A percentile compares a stretch with the other conserved stretches of the same genome.
These are phyloP conservation scores for Otatea glauca DNA, from an alignment of 176 grass and related monocot species.

Conservation along the genomic window DNA sequence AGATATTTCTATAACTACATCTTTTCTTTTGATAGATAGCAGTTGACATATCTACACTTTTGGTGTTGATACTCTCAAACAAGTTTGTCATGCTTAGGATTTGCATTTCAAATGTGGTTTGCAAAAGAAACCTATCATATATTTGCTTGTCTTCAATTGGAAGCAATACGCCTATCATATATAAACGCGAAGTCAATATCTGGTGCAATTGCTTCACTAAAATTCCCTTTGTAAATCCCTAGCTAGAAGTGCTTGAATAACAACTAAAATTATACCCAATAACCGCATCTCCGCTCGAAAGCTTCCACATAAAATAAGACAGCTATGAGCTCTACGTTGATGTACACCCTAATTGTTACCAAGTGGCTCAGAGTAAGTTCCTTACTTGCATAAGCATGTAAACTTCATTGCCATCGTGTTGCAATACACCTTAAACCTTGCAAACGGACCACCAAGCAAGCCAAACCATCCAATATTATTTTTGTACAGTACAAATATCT, in stretches of 20 bases:
- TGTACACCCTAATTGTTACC: slow-evolving; percentile 10
- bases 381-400: neutral
- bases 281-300: neutral
- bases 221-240: slow-evolving; percentile 18
- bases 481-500: neutral
- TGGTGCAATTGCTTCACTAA: neutral
- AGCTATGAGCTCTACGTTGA: neutral
- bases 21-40: slow-evolving; percentile 24
- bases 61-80: slow-evolving; percentile 7
- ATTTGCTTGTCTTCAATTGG: slow-evolving; percentile 33
- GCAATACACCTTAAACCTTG: slow-evolving; percentile 17
- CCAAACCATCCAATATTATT: neutral
- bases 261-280: neutral
- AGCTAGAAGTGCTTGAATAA: slow-evolving; percentile 6
- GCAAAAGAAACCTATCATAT: slow-evolving; percentile 7
- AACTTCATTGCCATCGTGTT: neutral
- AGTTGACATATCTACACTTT: slow-evolving; percentile 14
- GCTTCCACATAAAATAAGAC: slow-evolving; percentile 33
- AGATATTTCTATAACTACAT: neutral
- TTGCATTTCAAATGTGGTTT: neutral
- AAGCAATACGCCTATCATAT: slow-evolving; percentile 31
- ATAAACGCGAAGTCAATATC: slow-evolving; percentile 35
- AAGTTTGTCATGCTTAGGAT: slow-evolving; percentile 20
- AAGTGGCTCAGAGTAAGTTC: slow-evolving; percentile 14
- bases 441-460: neutral